These are phyloP conservation scores for Lecanicillium sp. DNA, from an alignment of 2,329 filamentous ascomycete species.

Conservation along the genomic window DNA sequence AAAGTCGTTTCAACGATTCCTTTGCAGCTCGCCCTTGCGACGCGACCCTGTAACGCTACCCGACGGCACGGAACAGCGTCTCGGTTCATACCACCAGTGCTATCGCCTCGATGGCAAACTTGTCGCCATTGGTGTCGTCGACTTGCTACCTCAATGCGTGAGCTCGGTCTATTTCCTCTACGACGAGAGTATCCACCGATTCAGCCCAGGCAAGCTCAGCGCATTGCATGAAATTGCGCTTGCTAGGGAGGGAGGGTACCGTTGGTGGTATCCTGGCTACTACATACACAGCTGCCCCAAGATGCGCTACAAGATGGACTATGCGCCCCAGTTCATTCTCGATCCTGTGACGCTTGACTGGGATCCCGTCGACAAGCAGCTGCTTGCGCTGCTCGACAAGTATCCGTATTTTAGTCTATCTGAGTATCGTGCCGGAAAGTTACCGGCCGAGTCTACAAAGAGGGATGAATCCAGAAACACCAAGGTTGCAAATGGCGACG, in stretches of 20 bases:
- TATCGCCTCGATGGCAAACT: slow-evolving; percentile 71
- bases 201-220: slow-evolving; percentile 68
- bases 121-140: slow-evolving; percentile 70
- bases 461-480: not conserved
- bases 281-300: slow-evolving; percentile 78
- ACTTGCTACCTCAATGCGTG: slow-evolving; percentile 69
- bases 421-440: slow-evolving; percentile 24
- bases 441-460: not conserved
- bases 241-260: slow-evolving; percentile 61
- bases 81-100: slow-evolving; percentile 77
- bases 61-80: slow-evolving; percentile 45
- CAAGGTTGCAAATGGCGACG: slow-evolving; percentile 13
- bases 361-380: slow-evolving; percentile 50
- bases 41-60: slow-evolving; percentile 36
- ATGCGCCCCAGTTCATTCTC: slow-evolving; percentile 65
- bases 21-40: slow-evolving; percentile 64
- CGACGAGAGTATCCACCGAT: slow-evolving; percentile 64
- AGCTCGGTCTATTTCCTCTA: slow-evolving; percentile 83
- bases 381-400: slow-evolving; percentile 45
- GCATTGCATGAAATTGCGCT: slow-evolving; percentile 68
- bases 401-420: slow-evolving; percentile 51
- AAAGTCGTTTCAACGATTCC: slow-evolving; percentile 61
- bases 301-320: slow-evolving; percentile 82
- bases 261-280: slow-evolving; percentile 74
- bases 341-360: slow-evolving; percentile 61